Evolutionary conservation across 1,284 basidiomycete genomes (phyloP).

Genomic region (Rhodotorula sp.): DNA sequence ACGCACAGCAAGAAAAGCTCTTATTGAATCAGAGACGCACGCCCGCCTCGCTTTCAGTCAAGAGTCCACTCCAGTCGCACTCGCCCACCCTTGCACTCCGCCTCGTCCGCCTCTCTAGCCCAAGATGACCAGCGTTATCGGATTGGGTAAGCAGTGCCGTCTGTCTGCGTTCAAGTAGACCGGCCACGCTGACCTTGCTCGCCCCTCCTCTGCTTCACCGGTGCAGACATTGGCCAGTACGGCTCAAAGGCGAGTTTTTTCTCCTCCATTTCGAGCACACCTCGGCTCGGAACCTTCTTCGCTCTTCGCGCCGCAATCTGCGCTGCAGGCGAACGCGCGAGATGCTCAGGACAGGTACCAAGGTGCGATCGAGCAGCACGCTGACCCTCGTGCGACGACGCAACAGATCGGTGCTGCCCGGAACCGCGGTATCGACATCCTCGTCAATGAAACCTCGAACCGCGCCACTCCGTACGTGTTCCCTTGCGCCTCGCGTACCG

Average conservation of each 20-base stretch:
- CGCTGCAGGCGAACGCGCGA: neutral
- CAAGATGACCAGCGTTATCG: conserved; percentile 45
- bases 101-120: neutral
- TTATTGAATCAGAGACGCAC: no score
- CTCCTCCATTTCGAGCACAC: conserved; percentile 1
- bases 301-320: no score
- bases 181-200: neutral
- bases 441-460: conserved; percentile 87
- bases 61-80: no score
- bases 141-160: conserved; percentile 27
- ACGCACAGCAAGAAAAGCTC: no score
- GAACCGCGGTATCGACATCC: conserved; percentile 48
- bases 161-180: no score
- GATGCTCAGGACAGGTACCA: neutral
- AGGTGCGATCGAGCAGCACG: neutral
- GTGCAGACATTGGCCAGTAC: conserved; percentile 44
- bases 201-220: no score
- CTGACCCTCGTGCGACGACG: neutral
- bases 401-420: conserved; percentile 44
- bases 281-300: neutral
- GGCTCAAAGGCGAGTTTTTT: conserved; percentile 41
- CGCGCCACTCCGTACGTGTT: conserved; percentile 76
- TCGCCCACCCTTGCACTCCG: neutral
- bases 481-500: neutral
- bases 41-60: no score